Evolutionary conservation across 2,329 filamentous ascomycete genomes (phyloP), one percentile per base, ranked within the genome.

Genomic region (Colletotrichum godetiae): DNA sequence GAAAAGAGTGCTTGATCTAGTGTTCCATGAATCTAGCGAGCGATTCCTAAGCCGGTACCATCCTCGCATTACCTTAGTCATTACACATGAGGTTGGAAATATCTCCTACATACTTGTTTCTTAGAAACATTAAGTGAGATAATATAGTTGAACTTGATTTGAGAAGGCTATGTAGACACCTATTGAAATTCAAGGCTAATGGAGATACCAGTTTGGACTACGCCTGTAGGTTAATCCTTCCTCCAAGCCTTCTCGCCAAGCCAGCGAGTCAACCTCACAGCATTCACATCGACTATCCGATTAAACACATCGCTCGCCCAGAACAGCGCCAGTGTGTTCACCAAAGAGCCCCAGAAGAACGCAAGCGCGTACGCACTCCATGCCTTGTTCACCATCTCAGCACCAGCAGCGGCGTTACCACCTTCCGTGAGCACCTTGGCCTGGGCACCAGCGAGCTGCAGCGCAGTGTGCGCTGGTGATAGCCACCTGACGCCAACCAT

Each of bases 401-500:
- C 12, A 3, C 3, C 13, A 7, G 49, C 64, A 6, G 27, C 15
- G 27, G 19, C 7, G 35, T 46, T 12, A n/a, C 31, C n/a, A 13
- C 49, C 24, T 24, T 29, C 35, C 57, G 29, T n/a, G n/a, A 72
- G 6, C 19, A 4, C 46, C 6, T 24, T 67, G 33, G 10, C 13
- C 22, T 61, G 35, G 15, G 27, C 27, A 5, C 42, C 37, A 0
- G 57, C 46, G 5, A 24, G 35, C 5, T 5, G 15, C 56, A 60
- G 31, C 4, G 35, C 33, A 12, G 19, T 35, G n/a, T 35, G 42
- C 19, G 67, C 67, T 1, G 67, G 59, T 7, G 15, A 24, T 1
- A 69, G 24, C 68, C 68, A 72, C 88, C 63, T n/a, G 5, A 61
- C 13, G 7, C 68, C 88, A 15, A 87, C 76, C 2, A 85, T 84